phyloP scores from a whole-genome alignment of 1,284 basidiomycete species.

The Apiotrichum gamsii region DNA sequence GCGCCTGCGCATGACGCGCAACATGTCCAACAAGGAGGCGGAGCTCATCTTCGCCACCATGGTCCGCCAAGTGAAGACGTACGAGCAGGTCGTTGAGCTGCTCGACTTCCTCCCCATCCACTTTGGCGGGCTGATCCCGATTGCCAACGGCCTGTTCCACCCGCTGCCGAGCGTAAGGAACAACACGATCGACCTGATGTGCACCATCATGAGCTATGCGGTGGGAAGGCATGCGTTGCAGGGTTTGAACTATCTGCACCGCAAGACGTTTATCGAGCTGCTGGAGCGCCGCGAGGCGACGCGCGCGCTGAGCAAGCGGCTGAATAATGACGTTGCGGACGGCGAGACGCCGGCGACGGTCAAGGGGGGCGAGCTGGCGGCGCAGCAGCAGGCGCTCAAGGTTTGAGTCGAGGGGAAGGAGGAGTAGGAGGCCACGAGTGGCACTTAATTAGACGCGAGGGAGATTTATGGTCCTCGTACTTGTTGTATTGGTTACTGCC shows the following conservation, averaged over 20 bases:
- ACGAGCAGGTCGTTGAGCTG: conserved; percentile 85
- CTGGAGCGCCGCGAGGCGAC: conserved; percentile 16
- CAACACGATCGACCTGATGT: conserved; percentile 72
- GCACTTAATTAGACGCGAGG: too few species aligned
- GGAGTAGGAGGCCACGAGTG: too few species aligned
- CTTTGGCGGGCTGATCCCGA: conserved; percentile 71
- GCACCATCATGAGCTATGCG: conserved; percentile 65
- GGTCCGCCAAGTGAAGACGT: conserved; percentile 61
- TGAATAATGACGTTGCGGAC: not conserved
- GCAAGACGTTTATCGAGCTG: conserved; percentile 44
- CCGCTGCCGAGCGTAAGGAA: conserved; percentile 68
- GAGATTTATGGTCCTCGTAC: too few species aligned
- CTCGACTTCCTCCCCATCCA: conserved; percentile 70
- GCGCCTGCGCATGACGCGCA: conserved; percentile 59
- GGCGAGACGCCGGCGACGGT: conserved; percentile 5
- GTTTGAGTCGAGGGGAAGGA: too few species aligned
- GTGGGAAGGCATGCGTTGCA: conserved; percentile 80
- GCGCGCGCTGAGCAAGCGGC: conserved; percentile 1
- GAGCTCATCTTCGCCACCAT: conserved; percentile 69
- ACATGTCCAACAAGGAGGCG: conserved; percentile 60
- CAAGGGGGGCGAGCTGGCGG: conserved; percentile 7
- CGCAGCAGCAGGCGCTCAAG: conserved; percentile 8
- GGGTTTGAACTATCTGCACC: conserved; percentile 82
- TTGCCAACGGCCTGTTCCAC: conserved; percentile 87
- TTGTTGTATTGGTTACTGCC: too few species aligned